Evolutionary conservation across 2,329 filamentous ascomycete genomes (phyloP), one percentile per base, ranked within the genome.

Genomic region (Colletotrichum sp.): DNA sequence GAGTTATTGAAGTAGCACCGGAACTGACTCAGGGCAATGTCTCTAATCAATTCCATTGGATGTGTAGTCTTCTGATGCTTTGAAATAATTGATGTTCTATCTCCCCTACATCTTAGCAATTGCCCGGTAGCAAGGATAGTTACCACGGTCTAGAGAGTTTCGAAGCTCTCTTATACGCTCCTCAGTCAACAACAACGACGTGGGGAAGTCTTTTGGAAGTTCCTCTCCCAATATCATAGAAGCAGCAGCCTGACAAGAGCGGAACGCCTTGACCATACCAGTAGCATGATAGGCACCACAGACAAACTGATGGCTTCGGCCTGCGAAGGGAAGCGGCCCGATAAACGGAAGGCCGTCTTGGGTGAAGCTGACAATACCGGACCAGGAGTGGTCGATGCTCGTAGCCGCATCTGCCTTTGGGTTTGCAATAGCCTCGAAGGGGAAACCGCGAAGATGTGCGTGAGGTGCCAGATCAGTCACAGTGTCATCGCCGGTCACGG

Each of bases 401-500:
- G 24, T 59, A 18, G 55, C 24, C 1, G 55, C 55, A 18, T 59
- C 55, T 0, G 55, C 21, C 55, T 59, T 59, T 2, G 55, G 55
- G 55, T 59, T 59, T 28, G 24, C 24, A 59, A 59, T 59, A 0
- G 55, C 55, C 55, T 59, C 55, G 24, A 59, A 59, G 0, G 55
- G 55, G 15, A 59, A 59, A 0, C 55, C 55, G 24, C 55, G 55
- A 0, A 59, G 55, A 28, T 59, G 55, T 18, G 55, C 55, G 16
- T 59, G 55, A 26, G 55, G 55, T 59, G 55, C 55, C 1, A 59
- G 55, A 28, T 59, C 55, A 15, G 55, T 59, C 55, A 59, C 55
- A 59, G 55, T 71, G 39, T 80, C 78, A 3, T 78, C 78, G 2
- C 67, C 71, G 3, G 76, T 79, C 7, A 76, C 65, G 9, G 28